Base-by-base conservation (phyloP, 352 stramenopile genomes). In the Pythium plurisporium region DNA sequence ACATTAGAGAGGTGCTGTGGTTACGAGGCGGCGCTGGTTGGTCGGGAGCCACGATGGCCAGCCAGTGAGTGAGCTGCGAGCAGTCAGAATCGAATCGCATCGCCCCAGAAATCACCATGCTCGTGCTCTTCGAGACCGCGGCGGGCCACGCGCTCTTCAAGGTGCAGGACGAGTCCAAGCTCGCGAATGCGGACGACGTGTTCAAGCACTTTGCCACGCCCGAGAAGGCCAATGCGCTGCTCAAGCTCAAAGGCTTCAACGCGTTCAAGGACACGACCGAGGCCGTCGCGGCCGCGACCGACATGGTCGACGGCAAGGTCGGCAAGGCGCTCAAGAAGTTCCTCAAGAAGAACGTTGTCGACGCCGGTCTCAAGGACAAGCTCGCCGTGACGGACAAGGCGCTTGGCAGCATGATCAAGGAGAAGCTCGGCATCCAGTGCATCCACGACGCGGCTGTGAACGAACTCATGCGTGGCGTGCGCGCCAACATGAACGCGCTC, bases 61-160 rank as follows among this genome's bases (percentile, higher is more conserved):
- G 56, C 56, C 55, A 62, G 55, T 43, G 19, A 23, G 4, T 14
- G 34, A 30, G 38, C 6, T 12, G 57, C 54, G 34, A 22, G 36
- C 34, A 38, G 12, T 59, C 59, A 67, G 59, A 58, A 64, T 64
- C 57, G 57, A 64, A 64, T 62, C 40, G 23, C 51, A 50, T 45
- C 36, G 27, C 12, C 6, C 7, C n/a, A 43, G 69, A 59, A 67
- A 62, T 65, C 36, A 76, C 50, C 37, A 99, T 99, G 97, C 83
- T 99, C 57, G 94, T 99, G 59, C 81, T 99, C 31, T 99, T 99
- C 68, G 98, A 99, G 76, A 99, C 98, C 33, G 92, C 97, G 17
- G 97, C 95, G 55, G 98, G 98, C 40, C 98, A 99, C 75, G 98
- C 97, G 57, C 84, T 99, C 26, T 99, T 99, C 69, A 99, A 99